Conservation (phyloP, 176 grass and related monocot genomes). For the Paspalum notatum region DNA sequence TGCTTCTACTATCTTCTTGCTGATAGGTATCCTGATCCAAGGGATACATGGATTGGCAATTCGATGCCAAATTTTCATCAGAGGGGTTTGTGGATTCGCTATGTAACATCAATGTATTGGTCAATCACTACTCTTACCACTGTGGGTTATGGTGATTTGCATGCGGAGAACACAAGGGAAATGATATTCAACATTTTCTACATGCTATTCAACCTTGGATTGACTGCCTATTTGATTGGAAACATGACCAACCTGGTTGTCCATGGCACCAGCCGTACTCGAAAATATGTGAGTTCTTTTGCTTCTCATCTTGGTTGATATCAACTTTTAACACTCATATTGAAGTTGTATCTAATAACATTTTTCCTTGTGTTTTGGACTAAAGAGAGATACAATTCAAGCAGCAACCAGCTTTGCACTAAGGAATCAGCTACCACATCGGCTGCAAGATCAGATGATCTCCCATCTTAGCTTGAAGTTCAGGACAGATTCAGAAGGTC, state of each 20-base stretch:
- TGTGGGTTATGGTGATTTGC: constrained; percentile 95
- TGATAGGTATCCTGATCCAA: constrained; percentile 70
- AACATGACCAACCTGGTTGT: constrained; percentile 99
- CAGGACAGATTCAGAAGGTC: constrained; percentile 96
- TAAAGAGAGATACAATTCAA: constrained; percentile 97
- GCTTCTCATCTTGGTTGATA: constrained; percentile 13
- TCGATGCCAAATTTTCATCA: constrained; percentile 84
- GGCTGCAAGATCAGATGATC: constrained; percentile 98
- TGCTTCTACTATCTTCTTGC: constrained; percentile 98
- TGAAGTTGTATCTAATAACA: background rate
- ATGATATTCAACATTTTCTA: constrained; percentile 96
- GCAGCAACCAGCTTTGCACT: constrained; percentile 90
- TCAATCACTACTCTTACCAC: constrained; percentile 98
- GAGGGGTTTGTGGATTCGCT: constrained; percentile 65
- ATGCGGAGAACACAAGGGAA: constrained; percentile 85
- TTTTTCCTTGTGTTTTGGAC: constrained; percentile 34
- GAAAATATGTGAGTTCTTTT: constrained; percentile 82
- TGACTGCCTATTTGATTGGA: constrained; percentile 98
- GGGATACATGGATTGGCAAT: constrained; percentile 79
- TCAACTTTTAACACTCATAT: background rate
- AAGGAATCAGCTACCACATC: constrained; percentile 80
- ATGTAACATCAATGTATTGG: constrained; percentile 95
- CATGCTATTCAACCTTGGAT: constrained; percentile 98
- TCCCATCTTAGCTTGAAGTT: constrained; percentile 98
- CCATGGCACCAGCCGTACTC: constrained; percentile 88